Evolutionary conservation across 2,329 filamentous ascomycete genomes (phyloP), one percentile per base, ranked within the genome.

Genomic region (Colletotrichum costaricense): DNA sequence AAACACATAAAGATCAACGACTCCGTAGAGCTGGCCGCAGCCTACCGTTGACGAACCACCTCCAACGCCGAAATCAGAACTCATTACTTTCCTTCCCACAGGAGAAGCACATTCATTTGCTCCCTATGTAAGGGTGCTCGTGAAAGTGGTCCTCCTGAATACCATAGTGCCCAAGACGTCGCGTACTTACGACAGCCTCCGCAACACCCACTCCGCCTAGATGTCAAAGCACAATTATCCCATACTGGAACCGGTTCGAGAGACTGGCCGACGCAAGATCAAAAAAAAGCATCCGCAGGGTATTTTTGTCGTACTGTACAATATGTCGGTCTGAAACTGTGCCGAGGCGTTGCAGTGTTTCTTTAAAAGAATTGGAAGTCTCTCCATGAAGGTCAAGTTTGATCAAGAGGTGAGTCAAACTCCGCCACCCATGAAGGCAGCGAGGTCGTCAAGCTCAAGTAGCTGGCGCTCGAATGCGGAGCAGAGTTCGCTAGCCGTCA

Each of bases 371-470:
- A 56, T 5, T n/a, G 62, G 52, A 38, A 55, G 46, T 22, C 9
- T 54, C 28, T 26, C 24, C 46, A 19, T 30, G 2, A 14, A 30
- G 16, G 52, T 22, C 14, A 60, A 67, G 22, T 22, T 54, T 35
- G 24, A 55, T 65, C 63, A 38, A 65, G 63, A 65, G 52, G 63
- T 65, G 63, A 67, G 49, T 67, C 63, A 91, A 74, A 91, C 89
- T 73, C 89, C 89, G 24, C 89, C 89, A 24, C 89, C 89, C 89
- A 91, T 91, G 67, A 91, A 91, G 3, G 89, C 89, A 38, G 89
- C 89, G 12, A 91, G 85, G 76, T 91, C 89, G 74, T 91, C 89
- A 7, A 91, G 82, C 78, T 91, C 89, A 12, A 91, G 82, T 1
- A 91, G 84, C 79, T 91, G 89, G 38, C 88, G 84, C 81, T 91